Percentiles rank a stretch among this genome's conserved stretches.
phyloP scores from a whole-genome alignment of 2,329 filamentous ascomycete species.

The Bipolaris sorokiniana region DNA sequence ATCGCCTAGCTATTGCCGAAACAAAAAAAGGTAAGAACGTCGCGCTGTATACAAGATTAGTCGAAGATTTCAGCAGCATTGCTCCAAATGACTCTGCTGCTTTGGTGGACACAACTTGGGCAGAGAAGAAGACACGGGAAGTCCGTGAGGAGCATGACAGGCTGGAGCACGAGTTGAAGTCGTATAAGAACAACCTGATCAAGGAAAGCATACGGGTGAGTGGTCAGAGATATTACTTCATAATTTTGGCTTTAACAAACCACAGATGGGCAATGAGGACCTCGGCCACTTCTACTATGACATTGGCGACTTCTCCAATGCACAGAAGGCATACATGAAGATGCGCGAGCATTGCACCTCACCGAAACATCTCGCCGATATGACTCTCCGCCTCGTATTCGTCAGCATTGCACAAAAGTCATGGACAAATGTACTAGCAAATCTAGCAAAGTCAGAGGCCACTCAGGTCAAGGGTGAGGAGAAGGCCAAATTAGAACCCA shows the following conservation, averaged over 20 bases:
- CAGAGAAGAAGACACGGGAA: constrained; percentile 67
- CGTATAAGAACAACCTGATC: constrained; percentile 95
- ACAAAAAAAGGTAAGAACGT: constrained; percentile 79
- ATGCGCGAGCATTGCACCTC: constrained; percentile 93
- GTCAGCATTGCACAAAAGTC: constrained; percentile 78
- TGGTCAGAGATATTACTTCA: background rate
- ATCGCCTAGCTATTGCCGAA: constrained; percentile 77
- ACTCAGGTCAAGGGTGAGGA: constrained; percentile 64
- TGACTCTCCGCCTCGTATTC: constrained; percentile 78
- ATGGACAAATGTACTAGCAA: constrained; percentile 71
- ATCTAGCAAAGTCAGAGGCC: constrained; percentile 63
- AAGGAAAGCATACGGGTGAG: constrained; percentile 91
- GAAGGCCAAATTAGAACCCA: constrained; percentile 63
- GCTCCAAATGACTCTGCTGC: constrained; percentile 73
- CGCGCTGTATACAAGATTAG: constrained; percentile 70
- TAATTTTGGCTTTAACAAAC: constrained; percentile 1
- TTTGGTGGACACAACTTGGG: constrained; percentile 73
- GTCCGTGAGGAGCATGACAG: constrained; percentile 74
- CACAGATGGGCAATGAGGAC: constrained; percentile 92
- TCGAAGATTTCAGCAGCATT: constrained; percentile 67
- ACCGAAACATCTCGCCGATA: constrained; percentile 80
- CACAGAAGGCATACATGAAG: constrained; percentile 77
- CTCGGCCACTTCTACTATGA: constrained; percentile 82
- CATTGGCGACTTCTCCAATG: constrained; percentile 74
- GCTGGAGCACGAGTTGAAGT: constrained; percentile 84